Evolutionary conservation across 495 filamentous ascomycete species (phyloP).

Genomic region (Aspergillus nanangensis): DNA sequence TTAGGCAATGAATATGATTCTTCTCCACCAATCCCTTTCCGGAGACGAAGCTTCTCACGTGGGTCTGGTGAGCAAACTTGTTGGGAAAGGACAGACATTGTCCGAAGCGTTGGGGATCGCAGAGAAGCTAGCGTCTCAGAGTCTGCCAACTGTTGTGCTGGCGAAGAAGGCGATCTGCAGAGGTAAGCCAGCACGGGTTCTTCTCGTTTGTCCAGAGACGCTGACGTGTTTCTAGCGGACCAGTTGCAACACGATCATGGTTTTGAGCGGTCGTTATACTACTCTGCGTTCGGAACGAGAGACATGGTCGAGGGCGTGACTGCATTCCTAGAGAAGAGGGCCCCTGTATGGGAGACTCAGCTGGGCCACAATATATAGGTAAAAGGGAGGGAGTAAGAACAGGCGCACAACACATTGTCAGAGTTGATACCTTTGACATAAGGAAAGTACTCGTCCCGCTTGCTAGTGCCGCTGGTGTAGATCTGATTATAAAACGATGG

Average conservation of each 20-base stretch:
- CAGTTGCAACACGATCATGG: constrained; percentile 1
- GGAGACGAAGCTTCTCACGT: not conserved
- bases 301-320: constrained; percentile 5
- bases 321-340: constrained; percentile 4
- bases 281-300: constrained; percentile 2
- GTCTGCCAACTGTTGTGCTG: not conserved
- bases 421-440: too few species aligned
- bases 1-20: constrained; percentile 8
- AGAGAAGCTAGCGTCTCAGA: not conserved
- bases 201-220: not conserved
- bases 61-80: not conserved
- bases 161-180: constrained; percentile 8
- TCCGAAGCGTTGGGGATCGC: constrained; percentile 1
- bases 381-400: too few species aligned
- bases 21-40: constrained; percentile 5
- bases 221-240: constrained; percentile 1
- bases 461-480: too few species aligned
- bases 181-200: constrained; percentile 1
- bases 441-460: too few species aligned
- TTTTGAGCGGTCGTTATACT: constrained; percentile 4
- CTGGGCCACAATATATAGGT: too few species aligned
- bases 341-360: not conserved
- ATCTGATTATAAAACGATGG: too few species aligned
- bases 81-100: not conserved
- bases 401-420: too few species aligned